phyloP scores from a whole-genome alignment of 768 basidiomycete genomes.

The Lactifluus subvellereus region DNA sequence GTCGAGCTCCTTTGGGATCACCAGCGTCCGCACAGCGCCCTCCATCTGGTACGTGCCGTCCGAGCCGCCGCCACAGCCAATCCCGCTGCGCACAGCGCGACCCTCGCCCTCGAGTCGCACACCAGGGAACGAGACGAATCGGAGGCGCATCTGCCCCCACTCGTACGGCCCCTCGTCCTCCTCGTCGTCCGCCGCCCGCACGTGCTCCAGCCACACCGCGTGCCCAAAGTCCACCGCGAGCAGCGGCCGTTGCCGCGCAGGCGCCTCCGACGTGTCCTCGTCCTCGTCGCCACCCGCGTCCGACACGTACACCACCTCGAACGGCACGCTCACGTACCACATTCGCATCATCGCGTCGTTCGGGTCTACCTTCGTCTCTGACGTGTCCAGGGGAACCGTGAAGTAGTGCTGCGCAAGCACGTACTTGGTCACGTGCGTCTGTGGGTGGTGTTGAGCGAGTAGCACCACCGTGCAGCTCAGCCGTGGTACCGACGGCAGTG shows the following conservation, averaged over 20 bases:
- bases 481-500: slow-evolving; percentile 52
- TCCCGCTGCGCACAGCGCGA: slow-evolving; percentile 17
- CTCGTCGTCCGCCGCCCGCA: slow-evolving; percentile 31
- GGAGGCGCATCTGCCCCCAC: slow-evolving; percentile 44
- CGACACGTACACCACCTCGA: slow-evolving; percentile 63
- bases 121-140: slow-evolving; percentile 69
- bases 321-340: slow-evolving; percentile 67
- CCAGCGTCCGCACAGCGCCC: slow-evolving; percentile 49
- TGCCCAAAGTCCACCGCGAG: slow-evolving; percentile 84
- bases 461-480: slow-evolving; percentile 70
- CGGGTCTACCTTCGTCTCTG: slow-evolving; percentile 22
- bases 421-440: slow-evolving; percentile 53
- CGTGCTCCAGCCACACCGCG: slow-evolving; percentile 74
- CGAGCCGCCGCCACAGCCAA: slow-evolving; percentile 13
- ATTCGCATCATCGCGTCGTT: slow-evolving; percentile 57
- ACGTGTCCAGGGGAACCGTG: slow-evolving; percentile 48
- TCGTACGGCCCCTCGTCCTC: slow-evolving; percentile 28
- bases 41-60: slow-evolving; percentile 37
- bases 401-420: slow-evolving; percentile 75
- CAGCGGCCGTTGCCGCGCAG: slow-evolving; percentile 51
- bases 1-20: slow-evolving; percentile 59
- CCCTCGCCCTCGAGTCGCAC: slow-evolving; percentile 36
- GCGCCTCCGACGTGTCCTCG: slow-evolving; percentile 36
- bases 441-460: slow-evolving; percentile 55
- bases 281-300: slow-evolving; percentile 38